Conservation (phyloP, 1,139 yeast species). For the Magnusiomyces sp. region DNA sequence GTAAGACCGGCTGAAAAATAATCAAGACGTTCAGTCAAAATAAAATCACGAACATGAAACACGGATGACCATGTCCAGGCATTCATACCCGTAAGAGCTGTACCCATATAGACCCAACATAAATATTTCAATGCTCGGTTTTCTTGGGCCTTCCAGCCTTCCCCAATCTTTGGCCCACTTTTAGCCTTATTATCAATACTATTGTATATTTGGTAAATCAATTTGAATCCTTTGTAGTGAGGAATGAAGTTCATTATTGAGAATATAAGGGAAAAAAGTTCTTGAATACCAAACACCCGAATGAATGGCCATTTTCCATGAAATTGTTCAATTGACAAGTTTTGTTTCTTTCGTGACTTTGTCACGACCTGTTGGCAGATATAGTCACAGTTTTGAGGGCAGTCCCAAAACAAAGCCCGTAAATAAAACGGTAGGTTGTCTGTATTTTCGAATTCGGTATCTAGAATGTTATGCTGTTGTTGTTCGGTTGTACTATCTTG, state of each 20-base stretch:
- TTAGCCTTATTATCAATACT: too few species aligned
- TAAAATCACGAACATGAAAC: conserved; percentile 79
- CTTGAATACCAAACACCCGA: conserved; percentile 71
- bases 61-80: conserved; percentile 86
- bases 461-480: too few species aligned
- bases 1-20: conserved; percentile 91
- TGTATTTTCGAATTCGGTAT: too few species aligned
- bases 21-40: conserved; percentile 74
- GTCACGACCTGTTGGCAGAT: conserved; percentile 79
- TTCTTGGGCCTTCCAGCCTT: conserved; percentile 1
- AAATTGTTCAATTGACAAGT: conserved; percentile 62
- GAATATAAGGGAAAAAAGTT: conserved; percentile 71
- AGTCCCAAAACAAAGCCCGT: conserved; percentile 60
- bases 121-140: conserved; percentile 8
- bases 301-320: conserved; percentile 97
- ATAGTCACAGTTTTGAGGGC: conserved; percentile 81
- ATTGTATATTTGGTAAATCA: conserved; percentile 29
- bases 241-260: conserved; percentile 74
- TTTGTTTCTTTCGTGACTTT: conserved; percentile 37
- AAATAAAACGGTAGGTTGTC: conserved; percentile 40
- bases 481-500: too few species aligned
- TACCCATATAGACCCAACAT: conserved; percentile 35
- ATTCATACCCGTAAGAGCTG: conserved; percentile 58
- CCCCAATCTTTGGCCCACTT: too few species aligned
- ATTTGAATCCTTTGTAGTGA: conserved; percentile 51